Percentiles rank a stretch among this genome's conserved stretches.
Evolutionary conservation across 345 rosid species (phyloP).

Genomic region (Linum usitatissimum): DNA sequence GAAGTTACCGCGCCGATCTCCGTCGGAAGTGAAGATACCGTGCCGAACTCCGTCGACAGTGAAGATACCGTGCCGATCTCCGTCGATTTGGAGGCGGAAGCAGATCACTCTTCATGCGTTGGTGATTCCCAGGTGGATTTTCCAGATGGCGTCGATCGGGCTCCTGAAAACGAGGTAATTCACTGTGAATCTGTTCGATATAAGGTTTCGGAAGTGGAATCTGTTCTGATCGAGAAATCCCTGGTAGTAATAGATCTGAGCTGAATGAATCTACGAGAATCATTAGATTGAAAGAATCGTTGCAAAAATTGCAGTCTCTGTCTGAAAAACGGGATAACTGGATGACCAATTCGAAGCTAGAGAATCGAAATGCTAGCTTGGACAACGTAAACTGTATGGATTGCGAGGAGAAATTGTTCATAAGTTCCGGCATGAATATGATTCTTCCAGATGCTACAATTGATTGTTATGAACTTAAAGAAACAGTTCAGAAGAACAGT

Average conservation of each 20-base stretch:
- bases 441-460: not conserved
- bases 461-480: not conserved
- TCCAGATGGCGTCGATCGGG: not conserved
- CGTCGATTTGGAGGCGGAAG: constrained; percentile 34
- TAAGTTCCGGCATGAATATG: not conserved
- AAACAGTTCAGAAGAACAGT: not conserved
- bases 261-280: not conserved
- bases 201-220: constrained; percentile 17
- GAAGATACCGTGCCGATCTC: constrained; percentile 1
- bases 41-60: constrained; percentile 16
- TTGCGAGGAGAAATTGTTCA: not conserved
- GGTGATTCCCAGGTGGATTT: not conserved
- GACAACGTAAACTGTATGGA: too few species aligned
- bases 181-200: constrained; percentile 6
- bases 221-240: not conserved
- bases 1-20: not conserved
- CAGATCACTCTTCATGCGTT: constrained; percentile 26
- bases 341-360: not conserved
- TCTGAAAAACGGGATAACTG: not conserved
- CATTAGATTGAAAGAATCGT: constrained; percentile 16
- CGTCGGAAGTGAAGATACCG: constrained; percentile 10
- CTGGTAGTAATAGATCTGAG: not conserved
- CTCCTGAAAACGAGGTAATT: constrained; percentile 7
- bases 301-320: constrained; percentile 14
- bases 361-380: not conserved